These are phyloP conservation scores for Zygoascus flipseniorum DNA, from an alignment of 805 yeast genomes.

Conservation along the genomic window DNA sequence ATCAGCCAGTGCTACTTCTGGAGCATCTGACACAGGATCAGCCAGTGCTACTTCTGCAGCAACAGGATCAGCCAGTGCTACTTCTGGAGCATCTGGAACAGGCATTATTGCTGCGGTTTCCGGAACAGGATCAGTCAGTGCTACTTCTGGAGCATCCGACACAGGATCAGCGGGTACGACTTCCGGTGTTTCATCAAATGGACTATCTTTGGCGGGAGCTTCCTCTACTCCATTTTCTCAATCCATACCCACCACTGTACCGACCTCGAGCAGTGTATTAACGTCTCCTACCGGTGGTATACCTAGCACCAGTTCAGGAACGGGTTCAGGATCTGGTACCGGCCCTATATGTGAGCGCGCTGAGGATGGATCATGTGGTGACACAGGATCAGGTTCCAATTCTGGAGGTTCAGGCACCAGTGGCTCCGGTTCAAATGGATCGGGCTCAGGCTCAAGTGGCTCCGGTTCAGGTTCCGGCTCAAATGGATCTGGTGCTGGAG, in stretches of 20 bases:
- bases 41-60: neutral
- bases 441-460: neutral
- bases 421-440: neutral
- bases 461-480: neutral
- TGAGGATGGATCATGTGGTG: neutral
- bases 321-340: conserved; percentile 4
- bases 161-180: neutral
- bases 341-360: neutral
- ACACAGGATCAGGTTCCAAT: conserved; percentile 4
- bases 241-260: neutral
- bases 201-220: neutral
- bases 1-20: neutral
- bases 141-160: neutral
- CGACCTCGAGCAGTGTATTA: neutral
- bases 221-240: neutral
- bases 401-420: neutral
- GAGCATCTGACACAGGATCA: neutral
- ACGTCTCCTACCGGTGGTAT: conserved; percentile 2
- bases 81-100: neutral
- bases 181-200: neutral
- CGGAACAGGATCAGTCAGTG: conserved; percentile 1
- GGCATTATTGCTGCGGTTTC: neutral
- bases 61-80: neutral
- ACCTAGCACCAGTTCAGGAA: conserved; percentile 1
- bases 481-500: neutral